Evolutionary conservation across 2,329 filamentous ascomycete species (phyloP).

Genomic region (Fusarium abutilonis): DNA sequence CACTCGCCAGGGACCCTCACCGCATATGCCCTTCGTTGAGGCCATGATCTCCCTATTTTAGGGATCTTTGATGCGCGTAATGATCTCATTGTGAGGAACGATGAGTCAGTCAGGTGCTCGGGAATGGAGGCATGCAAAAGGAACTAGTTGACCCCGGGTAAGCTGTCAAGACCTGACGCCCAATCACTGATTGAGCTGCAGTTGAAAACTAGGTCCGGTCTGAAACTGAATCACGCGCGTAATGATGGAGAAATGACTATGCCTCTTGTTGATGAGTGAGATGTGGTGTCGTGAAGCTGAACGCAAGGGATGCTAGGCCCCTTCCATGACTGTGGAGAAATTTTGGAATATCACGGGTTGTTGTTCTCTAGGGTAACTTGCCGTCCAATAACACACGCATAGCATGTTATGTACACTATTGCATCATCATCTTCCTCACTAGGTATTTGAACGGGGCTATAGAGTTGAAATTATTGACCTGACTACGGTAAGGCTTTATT

Average conservation of each 20-base stretch:
- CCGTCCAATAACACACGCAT: background rate
- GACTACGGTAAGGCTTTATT: background rate
- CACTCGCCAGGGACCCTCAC: constrained; percentile 45
- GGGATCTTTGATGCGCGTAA: constrained; percentile 29
- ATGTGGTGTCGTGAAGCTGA: constrained; percentile 22
- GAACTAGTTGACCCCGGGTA: constrained; percentile 9
- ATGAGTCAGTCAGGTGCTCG: constrained; percentile 16
- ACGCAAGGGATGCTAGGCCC: constrained; percentile 30
- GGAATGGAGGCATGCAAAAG: constrained; percentile 1
- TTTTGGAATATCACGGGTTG: constrained; percentile 14
- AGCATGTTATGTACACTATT: too few species aligned
- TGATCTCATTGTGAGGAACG: constrained; percentile 35
- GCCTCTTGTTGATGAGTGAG: constrained; percentile 20
- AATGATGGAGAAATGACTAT: constrained; percentile 9
- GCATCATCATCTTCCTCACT: too few species aligned
- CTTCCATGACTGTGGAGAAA: constrained; percentile 25
- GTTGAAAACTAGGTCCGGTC: constrained; percentile 3
- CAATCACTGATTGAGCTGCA: constrained; percentile 13
- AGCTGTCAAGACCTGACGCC: constrained; percentile 3
- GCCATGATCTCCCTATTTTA: constrained; percentile 10
- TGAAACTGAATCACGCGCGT: constrained; percentile 1
- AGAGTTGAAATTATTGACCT: background rate
- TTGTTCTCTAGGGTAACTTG: constrained; percentile 29
- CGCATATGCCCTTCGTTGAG: constrained; percentile 47
- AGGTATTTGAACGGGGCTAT: background rate